Percentiles rank a stretch among this genome's conserved stretches.
phyloP scores from a whole-genome alignment of 2,329 filamentous ascomycete species.

The Aspergillus melleus region DNA sequence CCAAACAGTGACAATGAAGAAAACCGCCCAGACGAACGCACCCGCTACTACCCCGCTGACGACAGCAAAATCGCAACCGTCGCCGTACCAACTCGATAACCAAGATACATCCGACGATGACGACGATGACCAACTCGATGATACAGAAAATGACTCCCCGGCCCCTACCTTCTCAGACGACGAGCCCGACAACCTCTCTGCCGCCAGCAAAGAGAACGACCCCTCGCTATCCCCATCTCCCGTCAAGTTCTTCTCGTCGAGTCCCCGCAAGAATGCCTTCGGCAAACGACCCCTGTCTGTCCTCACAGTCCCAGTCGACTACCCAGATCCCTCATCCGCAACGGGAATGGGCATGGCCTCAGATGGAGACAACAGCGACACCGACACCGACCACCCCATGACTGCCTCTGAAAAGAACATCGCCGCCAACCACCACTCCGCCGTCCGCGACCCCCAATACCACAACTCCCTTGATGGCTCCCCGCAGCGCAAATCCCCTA shows the following conservation, averaged over 20 bases:
- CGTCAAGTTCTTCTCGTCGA: slow-evolving; percentile 36
- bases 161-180: slow-evolving; percentile 11
- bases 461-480: slow-evolving; percentile 13
- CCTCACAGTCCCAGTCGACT: slow-evolving; percentile 36
- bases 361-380: slow-evolving; percentile 15
- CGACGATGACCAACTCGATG: slow-evolving; percentile 6
- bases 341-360: not conserved
- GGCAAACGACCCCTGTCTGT: slow-evolving; percentile 48
- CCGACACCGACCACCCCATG: slow-evolving; percentile 25
- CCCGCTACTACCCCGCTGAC: not conserved
- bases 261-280: slow-evolving; percentile 35
- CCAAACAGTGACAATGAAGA: slow-evolving; percentile 35
- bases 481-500: slow-evolving; percentile 38
- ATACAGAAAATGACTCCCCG: slow-evolving; percentile 21
- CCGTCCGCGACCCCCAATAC: not conserved
- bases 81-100: slow-evolving; percentile 4
- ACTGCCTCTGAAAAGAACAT: slow-evolving; percentile 45
- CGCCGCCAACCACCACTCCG: slow-evolving; percentile 31
- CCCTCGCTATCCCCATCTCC: slow-evolving; percentile 42
- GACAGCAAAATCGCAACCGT: not conserved
- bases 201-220: slow-evolving; percentile 52
- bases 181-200: slow-evolving; percentile 32
- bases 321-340: not conserved
- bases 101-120: not conserved
- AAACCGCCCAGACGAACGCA: slow-evolving; percentile 18